phyloP scores from a whole-genome alignment of 108 stramenopile species.

The Skeletonema tropicum region DNA sequence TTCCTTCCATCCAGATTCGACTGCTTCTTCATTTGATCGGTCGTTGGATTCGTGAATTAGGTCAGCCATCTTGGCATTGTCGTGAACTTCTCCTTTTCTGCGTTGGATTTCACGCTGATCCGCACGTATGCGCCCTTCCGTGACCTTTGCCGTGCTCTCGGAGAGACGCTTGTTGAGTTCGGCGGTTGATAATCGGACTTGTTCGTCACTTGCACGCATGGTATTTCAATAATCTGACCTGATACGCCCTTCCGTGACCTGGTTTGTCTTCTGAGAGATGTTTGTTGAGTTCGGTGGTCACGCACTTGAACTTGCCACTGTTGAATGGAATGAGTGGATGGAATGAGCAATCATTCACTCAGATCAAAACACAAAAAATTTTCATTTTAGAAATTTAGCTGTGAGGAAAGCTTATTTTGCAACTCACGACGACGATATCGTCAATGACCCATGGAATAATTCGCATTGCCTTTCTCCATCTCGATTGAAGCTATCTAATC shows the following conservation, averaged over 20 bases:
- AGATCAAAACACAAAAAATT: too few relatives aligned
- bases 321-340: neutral
- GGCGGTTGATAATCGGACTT: constrained; percentile 21
- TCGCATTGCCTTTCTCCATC: too few relatives aligned
- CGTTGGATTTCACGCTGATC: constrained; percentile 34
- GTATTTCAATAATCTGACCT: neutral
- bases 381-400: too few relatives aligned
- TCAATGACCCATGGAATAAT: too few relatives aligned
- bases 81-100: constrained; percentile 7
- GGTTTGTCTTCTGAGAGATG: constrained; percentile 15
- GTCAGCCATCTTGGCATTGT: constrained; percentile 17
- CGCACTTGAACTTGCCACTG: too few relatives aligned
- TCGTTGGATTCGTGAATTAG: constrained; percentile 1
- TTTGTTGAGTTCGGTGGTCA: constrained; percentile 18
- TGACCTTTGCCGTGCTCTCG: constrained; percentile 16
- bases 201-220: constrained; percentile 16
- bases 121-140: constrained; percentile 5
- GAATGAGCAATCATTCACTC: too few relatives aligned
- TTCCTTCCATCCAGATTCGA: constrained; percentile 34
- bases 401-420: too few relatives aligned
- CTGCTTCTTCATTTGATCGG: constrained; percentile 7
- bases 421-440: too few relatives aligned
- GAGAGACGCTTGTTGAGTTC: constrained; percentile 19
- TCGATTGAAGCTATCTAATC: too few relatives aligned
- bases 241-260: constrained; percentile 9